Base-by-base conservation (phyloP, 306 rosid species). In the Phaseolus lunatus region DNA sequence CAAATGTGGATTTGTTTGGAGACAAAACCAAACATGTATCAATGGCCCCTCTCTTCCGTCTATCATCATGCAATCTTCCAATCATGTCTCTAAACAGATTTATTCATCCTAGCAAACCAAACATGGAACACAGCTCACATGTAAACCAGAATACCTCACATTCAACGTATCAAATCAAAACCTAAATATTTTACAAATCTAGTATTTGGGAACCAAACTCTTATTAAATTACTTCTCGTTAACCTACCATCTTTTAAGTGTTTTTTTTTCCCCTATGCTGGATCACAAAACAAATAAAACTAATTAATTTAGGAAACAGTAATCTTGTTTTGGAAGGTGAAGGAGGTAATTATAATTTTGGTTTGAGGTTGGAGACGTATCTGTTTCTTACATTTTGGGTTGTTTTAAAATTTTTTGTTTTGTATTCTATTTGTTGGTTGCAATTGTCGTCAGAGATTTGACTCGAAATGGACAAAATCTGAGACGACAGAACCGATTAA, bases 41-140 rank as follows among this genome's bases (percentile, higher is more conserved):
- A 9, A 54, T 11, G 70, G 3, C 33, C 39, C 48, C 61, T 0
- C 5, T 19, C 11, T 31, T 1, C 7, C 47, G 27, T 27, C 49
- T 56, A 79, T 18, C 72, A 16, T 59, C 16, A 67, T 47, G 65
- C 59, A 11, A 59, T 63, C 91, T 91, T 91, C 79, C 76, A 75
- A 90, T 90, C 81, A 64, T 57, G 87, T 69, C 54, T 43, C 78
- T 62, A 53, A 58, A 53, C 47, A 75, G n/a, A 49, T 50, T 81
- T 67, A 63, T 54, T 44, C 70, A 79, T 73, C 81, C 37, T 50
- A 61, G 81, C 64, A 49, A 58, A 47, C 53, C 7, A 66, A 44
- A 56, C 44, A 47, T 86, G 96, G 84, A 52, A 52, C 84, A 82
- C 90, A 88, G 89, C 90, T 83, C 86, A 84, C 39, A 22, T 47